phyloP scores from a whole-genome alignment of 2,329 filamentous ascomycete species.

The Venturia asperata region DNA sequence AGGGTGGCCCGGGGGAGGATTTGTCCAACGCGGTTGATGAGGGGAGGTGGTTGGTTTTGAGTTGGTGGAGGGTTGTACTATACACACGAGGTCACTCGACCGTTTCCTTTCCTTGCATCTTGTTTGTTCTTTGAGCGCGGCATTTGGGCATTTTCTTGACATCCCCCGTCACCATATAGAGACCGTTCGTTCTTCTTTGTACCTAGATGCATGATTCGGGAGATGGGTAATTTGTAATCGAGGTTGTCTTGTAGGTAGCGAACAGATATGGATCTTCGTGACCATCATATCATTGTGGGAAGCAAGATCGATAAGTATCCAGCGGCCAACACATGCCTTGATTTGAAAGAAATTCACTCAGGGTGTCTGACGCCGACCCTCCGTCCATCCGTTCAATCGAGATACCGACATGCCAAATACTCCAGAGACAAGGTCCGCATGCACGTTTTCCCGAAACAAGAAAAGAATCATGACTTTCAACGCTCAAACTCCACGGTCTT shows the following conservation, averaged over 20 bases:
- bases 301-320: too few relatives aligned
- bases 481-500: conserved; percentile 18
- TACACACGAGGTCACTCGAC: background rate
- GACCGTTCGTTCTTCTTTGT: background rate
- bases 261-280: too few relatives aligned
- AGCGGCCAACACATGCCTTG: too few relatives aligned
- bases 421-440: too few relatives aligned
- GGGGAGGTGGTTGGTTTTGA: too few relatives aligned
- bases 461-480: background rate
- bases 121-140: background rate
- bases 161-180: background rate
- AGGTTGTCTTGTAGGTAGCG: background rate
- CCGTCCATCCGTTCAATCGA: too few relatives aligned
- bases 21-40: background rate
- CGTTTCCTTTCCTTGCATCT: background rate
- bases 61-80: background rate
- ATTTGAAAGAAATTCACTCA: too few relatives aligned
- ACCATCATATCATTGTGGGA: too few relatives aligned
- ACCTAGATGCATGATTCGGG: background rate
- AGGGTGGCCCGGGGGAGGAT: background rate
- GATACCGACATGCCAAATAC: too few relatives aligned
- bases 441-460: too few relatives aligned
- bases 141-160: background rate
- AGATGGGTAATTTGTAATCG: background rate
- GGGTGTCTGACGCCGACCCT: too few relatives aligned